Base-by-base conservation (phyloP, 805 yeast species). In the Metschnikowia koreensis region DNA sequence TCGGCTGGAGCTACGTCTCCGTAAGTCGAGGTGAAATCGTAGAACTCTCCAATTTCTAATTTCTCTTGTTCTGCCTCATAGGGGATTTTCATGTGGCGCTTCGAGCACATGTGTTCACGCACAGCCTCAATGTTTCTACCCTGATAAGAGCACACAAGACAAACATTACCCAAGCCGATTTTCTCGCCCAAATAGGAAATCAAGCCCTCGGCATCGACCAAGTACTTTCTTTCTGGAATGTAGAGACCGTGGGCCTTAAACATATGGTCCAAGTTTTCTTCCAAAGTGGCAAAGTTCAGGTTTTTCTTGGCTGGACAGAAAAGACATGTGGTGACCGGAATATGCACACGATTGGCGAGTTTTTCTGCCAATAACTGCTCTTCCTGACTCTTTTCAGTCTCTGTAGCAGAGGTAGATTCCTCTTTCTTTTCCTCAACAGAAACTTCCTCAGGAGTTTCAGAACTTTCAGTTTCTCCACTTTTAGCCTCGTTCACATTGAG, bases 11-110 rank as follows among this genome's bases (percentile, higher is more conserved):
- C 12, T 7, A 11, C 3, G 43, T 66, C 67, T 10, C 70, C 76
- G 61, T 83, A 84, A 1, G 91, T 75, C 0, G 89, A 77, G 3
- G 85, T 74, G 70, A 89, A 92, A 65, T 93, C 97, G 65, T 94
- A 94, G 64, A 86, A 94, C 39, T 83, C 86, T 0, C 91, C 80
- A 41, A 93, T 77, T 62, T 85, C 87, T 44, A 83, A 78, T 63
- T 84, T 83, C 62, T 94, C 96, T 51, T 85, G 86, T 48, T 82
- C 86, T 0, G 82, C 69, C 61, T 94, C 98, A 68, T 87, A 94
- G 0, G 98, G 97, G 54, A 94, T 79, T 63, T 83, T 81, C 73
- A 93, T 87, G 68, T 94, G 99, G 52, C 90, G 83, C 68, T 94
- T 94, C 8, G 87, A 79, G 5, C 76, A 61, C 87, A 90, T 86